Base-by-base conservation (phyloP, 257 asterid species). In the Przewalskia tangutica region DNA sequence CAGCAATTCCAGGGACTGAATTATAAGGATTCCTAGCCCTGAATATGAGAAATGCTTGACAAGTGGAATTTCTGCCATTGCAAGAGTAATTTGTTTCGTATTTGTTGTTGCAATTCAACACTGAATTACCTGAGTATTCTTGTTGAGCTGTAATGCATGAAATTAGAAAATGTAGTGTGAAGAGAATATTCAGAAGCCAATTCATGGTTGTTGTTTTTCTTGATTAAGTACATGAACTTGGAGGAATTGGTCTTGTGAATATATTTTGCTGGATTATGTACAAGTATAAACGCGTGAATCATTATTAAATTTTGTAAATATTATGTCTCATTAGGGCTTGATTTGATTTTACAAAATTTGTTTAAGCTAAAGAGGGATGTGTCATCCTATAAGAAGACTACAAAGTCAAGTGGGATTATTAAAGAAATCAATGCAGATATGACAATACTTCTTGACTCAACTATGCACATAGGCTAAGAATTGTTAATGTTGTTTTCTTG, bases 41-140 rank as follows among this genome's bases (percentile, higher is more conserved):
- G 90, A 92, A 92, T 56, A 87, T 85, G 79, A 92, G 85, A 58
- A 89, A 90, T 44, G 97, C 89, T 59, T 59, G 73, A 86, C 94
- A 90, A 58, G 94, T 81, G 9, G 81, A 78, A 40, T 50, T 9
- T 7, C 67, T 53, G n/a, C 89, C 89, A 27, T 88, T 91, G 82
- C 91, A 90, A 10, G 88, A 65, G 82, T 89, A 87, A 5, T 7
- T 51, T 5, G 53, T 53, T 46, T 44, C 83, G 1, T 70, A 54
- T 3, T 10, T 84, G 73, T 2, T 8, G 81, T 84, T 46, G 81
- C 94, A 89, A 5, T 32, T 27, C 48, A 86, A 32, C 10, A 65
- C 88, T 34, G 87, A 81, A 34, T 83, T 84, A 77, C 87, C 91
- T 6, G 91, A 84, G 78, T 91, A 88, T 20, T 86, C 85, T 81